Conservation (phyloP, 2,329 filamentous ascomycete species). For the Aulographum hederae region DNA sequence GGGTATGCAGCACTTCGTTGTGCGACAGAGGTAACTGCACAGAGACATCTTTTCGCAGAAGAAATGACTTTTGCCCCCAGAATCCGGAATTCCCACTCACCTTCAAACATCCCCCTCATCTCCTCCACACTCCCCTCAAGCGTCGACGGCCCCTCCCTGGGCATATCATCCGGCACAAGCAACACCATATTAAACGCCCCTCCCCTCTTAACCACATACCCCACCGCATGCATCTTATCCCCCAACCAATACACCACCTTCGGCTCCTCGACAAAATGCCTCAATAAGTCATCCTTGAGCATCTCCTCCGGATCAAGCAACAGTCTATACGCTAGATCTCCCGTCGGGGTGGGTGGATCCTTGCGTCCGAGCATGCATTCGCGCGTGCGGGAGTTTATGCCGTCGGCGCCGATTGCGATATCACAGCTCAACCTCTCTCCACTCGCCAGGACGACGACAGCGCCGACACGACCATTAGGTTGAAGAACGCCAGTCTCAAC, state of each 20-base stretch:
- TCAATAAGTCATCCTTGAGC: constrained; percentile 27
- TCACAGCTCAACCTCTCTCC: constrained; percentile 19
- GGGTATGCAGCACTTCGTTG: too few species aligned
- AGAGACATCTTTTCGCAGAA: too few species aligned
- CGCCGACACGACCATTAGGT: too few species aligned
- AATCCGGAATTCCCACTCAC: too few species aligned
- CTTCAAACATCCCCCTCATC: too few species aligned
- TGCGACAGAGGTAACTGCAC: too few species aligned
- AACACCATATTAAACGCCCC: too few species aligned
- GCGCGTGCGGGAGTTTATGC: constrained; percentile 25
- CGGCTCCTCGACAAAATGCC: constrained; percentile 25
- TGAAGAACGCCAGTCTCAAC: constrained; percentile 21
- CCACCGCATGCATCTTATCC: constrained; percentile 33
- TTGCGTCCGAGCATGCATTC: constrained; percentile 25
- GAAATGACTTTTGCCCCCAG: too few species aligned
- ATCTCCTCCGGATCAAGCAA: constrained; percentile 27
- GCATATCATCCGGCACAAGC: too few species aligned
- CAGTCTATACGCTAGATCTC: constrained; percentile 31
- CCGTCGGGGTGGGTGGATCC: constrained; percentile 30
- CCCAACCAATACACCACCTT: constrained; percentile 36
- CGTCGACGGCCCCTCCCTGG: too few species aligned
- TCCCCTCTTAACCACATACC: too few species aligned
- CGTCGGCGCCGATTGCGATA: constrained; percentile 29
- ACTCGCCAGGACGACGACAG: constrained; percentile 21
- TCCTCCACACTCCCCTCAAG: too few species aligned